A percentile compares a stretch with the other conserved stretches of the same genome.
Conservation (phyloP, 2,329 filamentous ascomycete species). For the Alternaria ventricosa region DNA sequence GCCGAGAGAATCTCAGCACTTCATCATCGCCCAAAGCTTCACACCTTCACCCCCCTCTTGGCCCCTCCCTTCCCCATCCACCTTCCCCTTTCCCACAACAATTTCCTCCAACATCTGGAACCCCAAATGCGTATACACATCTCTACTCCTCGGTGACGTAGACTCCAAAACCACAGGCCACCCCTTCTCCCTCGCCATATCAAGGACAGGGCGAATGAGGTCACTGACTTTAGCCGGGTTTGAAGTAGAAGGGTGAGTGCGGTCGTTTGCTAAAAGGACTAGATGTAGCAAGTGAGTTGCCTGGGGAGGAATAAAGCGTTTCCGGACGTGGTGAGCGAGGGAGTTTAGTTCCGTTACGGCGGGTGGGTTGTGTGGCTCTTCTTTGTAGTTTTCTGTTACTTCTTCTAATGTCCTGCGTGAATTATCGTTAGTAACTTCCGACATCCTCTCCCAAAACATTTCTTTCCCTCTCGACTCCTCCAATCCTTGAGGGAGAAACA, state of each 20-base stretch:
- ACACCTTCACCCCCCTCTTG: slow-evolving; percentile 9
- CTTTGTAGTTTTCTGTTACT: neutral
- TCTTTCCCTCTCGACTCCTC: neutral
- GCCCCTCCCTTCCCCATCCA: neutral
- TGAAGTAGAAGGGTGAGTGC: neutral
- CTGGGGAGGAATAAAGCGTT: neutral
- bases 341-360: slow-evolving; percentile 2
- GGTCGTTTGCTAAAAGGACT: slow-evolving; percentile 7
- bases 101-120: slow-evolving; percentile 6
- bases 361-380: neutral
- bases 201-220: slow-evolving; percentile 8
- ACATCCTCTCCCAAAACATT: neutral
- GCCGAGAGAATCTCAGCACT: neutral
- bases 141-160: slow-evolving; percentile 1
- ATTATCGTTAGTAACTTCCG: neutral
- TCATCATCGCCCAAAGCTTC: slow-evolving; percentile 14
- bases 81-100: slow-evolving; percentile 1
- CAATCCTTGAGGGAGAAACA: neutral
- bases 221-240: slow-evolving; percentile 4
- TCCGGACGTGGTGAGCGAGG: neutral
- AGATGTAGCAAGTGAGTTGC: slow-evolving; percentile 7
- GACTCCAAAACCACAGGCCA: slow-evolving; percentile 13
- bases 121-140: slow-evolving; percentile 8
- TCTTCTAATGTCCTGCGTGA: neutral
- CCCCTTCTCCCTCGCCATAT: slow-evolving; percentile 7